phyloP scores from a whole-genome alignment of 305 asterid genomes.

The Solanum hybrid region DNA sequence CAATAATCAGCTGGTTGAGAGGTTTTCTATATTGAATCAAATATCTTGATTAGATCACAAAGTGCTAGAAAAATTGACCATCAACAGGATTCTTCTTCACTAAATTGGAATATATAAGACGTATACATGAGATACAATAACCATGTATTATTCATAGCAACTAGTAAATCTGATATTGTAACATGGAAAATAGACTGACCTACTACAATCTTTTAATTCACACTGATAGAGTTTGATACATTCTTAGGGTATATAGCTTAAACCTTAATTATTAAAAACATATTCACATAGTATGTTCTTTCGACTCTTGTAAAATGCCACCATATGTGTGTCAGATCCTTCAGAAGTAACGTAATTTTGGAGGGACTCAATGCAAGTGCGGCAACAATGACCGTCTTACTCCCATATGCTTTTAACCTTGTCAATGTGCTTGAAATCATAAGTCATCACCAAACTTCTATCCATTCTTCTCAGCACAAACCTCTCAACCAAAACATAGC shows the following conservation, averaged over 20 bases:
- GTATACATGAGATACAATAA: not conserved
- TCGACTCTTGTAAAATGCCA: not conserved
- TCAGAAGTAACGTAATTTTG: not conserved
- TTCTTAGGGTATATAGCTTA: too few relatives aligned
- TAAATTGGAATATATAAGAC: not conserved
- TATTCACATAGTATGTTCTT: not conserved
- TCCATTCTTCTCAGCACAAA: conserved; percentile 49
- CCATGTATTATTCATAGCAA: not conserved
- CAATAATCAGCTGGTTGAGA: not conserved
- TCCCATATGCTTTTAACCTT: conserved; percentile 28
- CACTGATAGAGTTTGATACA: not conserved
- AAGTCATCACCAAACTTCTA: conserved; percentile 33
- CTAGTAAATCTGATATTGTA: too few relatives aligned
- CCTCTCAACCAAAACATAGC: conserved; percentile 59
- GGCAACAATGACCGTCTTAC: too few relatives aligned
- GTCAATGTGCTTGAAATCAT: conserved; percentile 32
- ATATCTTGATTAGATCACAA: not conserved
- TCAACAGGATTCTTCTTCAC: not conserved
- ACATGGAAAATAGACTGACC: not conserved
- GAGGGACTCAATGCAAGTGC: too few relatives aligned
- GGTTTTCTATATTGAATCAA: not conserved
- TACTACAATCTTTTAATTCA: not conserved
- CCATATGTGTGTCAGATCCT: not conserved
- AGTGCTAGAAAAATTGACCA: not conserved
- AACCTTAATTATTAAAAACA: not conserved